Evolutionary conservation across 208 protist genomes (phyloP), one percentile per base, ranked within the genome.

Genomic region (Leishmania aethiopica): DNA sequence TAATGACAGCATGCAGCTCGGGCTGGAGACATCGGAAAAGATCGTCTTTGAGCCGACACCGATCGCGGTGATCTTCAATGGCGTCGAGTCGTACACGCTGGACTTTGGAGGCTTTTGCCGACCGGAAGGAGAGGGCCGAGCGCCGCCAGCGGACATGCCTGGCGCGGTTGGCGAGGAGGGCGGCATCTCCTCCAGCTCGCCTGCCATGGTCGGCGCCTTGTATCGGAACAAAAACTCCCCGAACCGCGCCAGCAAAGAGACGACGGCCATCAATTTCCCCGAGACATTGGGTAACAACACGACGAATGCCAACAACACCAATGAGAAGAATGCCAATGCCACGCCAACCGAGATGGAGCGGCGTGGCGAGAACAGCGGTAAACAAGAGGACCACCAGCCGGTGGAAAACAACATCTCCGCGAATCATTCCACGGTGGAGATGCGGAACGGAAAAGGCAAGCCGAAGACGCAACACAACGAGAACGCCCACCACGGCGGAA

Each of bases 1-100:
- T 25, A 98, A 98, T 82, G 89, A 94, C 81, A 80, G 91, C 79
- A 89, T 88, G 83, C 96, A 96, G 86, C 92, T 98, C 57, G 96
- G 96, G 1, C 59, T 98, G 25, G 91, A 94, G n/a, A 86, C 86
- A 5, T 47, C 75, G 10, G 81, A 87, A 42, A 88, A 85, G 67
- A 87, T 92, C 40, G 89, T 97, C 45, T 91, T 84, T 49, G 85
- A 81, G 28, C 91, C 92, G 45, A 87, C 82, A 25, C 79, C 79
- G 19, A 84, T 97, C 17, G 66, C 87, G 28, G 78, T 84, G 22
- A 78, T 97, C 22, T 70, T 73, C 45, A 69, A 86, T 10, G 94
- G 94, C 37, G 91, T 97, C 19, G 92, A 96, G 86, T 90, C 92
- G 51, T 96, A 95, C 85, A 96, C 89, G 49, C 90, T 97, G 81